These are phyloP conservation scores for Diaporthe capsici DNA, from an alignment of 2,329 filamentous ascomycete genomes.

Conservation along the genomic window DNA sequence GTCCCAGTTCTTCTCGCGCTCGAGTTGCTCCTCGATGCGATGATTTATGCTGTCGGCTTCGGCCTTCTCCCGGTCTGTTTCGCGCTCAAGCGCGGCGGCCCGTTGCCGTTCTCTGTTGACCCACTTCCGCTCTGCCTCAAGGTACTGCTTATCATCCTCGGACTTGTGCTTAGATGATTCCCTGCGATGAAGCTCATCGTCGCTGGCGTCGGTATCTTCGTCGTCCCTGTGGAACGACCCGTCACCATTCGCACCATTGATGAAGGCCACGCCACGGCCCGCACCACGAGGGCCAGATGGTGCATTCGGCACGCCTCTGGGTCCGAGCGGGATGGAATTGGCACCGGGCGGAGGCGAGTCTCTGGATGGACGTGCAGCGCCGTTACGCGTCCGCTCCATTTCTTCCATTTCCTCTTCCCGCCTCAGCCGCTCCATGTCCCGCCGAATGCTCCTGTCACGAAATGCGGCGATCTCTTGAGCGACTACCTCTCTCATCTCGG, in stretches of 20 bases:
- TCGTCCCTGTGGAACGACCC: conserved; percentile 76
- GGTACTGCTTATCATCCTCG: conserved; percentile 84
- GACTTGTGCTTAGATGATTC: conserved; percentile 78
- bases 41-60: conserved; percentile 77
- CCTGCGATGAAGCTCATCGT: conserved; percentile 85
- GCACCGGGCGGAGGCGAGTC: conserved; percentile 78
- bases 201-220: conserved; percentile 88
- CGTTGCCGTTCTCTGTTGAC: conserved; percentile 88
- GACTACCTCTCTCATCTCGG: conserved; percentile 95
- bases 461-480: conserved; percentile 95
- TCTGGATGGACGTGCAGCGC: conserved; percentile 72
- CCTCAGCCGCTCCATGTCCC: conserved; percentile 89
- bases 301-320: conserved; percentile 79
- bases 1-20: conserved; percentile 79
- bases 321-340: conserved; percentile 84
- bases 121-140: conserved; percentile 92
- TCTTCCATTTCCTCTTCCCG: conserved; percentile 95
- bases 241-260: conserved; percentile 77
- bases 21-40: conserved; percentile 78
- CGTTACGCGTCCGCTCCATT: conserved; percentile 82
- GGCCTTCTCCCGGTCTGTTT: conserved; percentile 83
- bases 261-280: conserved; percentile 76
- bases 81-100: conserved; percentile 87
- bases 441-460: conserved; percentile 88
- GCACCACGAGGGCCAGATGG: conserved; percentile 75